Evolutionary conservation across 331 rosid genomes (phyloP).

Genomic region (Spiraea crenata): DNA sequence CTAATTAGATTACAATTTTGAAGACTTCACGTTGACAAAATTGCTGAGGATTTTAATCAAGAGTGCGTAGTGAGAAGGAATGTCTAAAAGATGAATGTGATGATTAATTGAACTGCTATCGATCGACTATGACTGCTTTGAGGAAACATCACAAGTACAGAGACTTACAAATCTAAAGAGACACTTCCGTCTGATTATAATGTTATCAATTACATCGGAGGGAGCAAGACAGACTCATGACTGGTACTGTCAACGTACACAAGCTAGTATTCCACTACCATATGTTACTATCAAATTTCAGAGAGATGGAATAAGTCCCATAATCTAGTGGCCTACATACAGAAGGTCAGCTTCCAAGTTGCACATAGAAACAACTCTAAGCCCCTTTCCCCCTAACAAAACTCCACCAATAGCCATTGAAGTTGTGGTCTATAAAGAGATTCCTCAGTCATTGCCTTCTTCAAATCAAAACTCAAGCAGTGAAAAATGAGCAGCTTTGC

Average conservation of each 20-base stretch:
- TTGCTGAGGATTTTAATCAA: too few species aligned
- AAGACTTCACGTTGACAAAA: neutral
- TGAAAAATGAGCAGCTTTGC: neutral
- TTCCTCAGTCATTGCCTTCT: neutral
- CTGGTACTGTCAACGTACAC: neutral
- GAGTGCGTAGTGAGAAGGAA: neutral
- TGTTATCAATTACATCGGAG: too few species aligned
- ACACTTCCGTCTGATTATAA: too few species aligned
- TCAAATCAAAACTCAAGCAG: neutral
- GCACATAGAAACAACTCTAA: neutral
- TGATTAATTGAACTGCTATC: neutral
- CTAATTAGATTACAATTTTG: neutral
- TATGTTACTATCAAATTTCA: neutral
- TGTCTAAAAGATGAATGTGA: neutral
- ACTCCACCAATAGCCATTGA: neutral
- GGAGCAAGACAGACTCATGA: too few species aligned
- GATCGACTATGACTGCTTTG: neutral
- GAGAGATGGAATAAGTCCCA: neutral
- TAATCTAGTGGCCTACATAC: neutral
- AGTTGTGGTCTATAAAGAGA: constrained; percentile 13
- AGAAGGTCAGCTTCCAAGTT: neutral
- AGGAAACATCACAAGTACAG: neutral
- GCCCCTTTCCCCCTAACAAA: neutral
- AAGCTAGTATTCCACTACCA: constrained; percentile 1
- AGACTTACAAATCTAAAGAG: neutral